A percentile compares a stretch with the other conserved stretches of the same genome.
phyloP scores from a whole-genome alignment of 2,329 filamentous ascomycete species.

The Akanthomyces uredinophilus region DNA sequence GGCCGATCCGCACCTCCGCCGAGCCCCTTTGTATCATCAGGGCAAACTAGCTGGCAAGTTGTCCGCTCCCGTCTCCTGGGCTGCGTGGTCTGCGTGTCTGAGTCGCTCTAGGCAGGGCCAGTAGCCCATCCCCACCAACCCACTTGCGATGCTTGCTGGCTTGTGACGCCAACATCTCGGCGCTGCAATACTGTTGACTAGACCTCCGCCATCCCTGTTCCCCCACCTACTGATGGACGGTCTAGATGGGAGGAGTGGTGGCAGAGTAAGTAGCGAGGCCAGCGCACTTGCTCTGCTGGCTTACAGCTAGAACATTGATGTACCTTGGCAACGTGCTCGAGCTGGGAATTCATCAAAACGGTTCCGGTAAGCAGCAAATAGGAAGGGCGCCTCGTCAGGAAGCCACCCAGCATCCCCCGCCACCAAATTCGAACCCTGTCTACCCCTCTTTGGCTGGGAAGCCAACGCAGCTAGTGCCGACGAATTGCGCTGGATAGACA shows the following conservation, averaged over 20 bases:
- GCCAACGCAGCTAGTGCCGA: neutral
- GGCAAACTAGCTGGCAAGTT: neutral
- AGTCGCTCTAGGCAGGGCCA: slow-evolving; percentile 5
- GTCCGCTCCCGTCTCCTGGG: neutral
- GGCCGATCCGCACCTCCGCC: slow-evolving; percentile 4
- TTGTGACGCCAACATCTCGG: slow-evolving; percentile 10
- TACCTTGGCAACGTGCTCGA: neutral
- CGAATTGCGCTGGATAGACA: neutral
- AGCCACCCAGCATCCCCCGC: neutral
- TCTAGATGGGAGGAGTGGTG: neutral
- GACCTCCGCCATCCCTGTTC: neutral
- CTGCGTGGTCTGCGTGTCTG: neutral
- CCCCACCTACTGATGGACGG: neutral
- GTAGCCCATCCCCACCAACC: neutral
- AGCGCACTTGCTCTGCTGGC: neutral
- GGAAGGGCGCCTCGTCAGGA: neutral
- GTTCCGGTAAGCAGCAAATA: neutral
- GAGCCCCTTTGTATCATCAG: neutral
- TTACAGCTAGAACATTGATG: neutral
- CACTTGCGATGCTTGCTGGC: slow-evolving; percentile 4
- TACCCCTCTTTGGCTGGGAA: neutral
- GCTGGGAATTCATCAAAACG: neutral
- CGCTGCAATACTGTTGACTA: neutral
- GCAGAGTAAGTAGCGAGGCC: neutral
- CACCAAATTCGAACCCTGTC: neutral